Base-by-base conservation (phyloP, 331 rosid genomes). In the Prunus yedoensis region DNA sequence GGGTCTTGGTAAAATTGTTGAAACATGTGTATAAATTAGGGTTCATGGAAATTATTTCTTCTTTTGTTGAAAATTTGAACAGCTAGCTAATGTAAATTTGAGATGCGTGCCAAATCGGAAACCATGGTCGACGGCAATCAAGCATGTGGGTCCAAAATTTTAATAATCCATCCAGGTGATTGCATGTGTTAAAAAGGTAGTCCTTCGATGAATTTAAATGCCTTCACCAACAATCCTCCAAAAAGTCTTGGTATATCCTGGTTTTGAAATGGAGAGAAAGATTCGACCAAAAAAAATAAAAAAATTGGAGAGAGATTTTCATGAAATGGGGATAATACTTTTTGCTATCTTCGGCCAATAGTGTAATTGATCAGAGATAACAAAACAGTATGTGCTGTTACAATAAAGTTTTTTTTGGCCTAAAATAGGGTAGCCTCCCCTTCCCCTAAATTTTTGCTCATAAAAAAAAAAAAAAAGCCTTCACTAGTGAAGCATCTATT, bases 91-190 rank as follows among this genome's bases (percentile, higher is more conserved):
- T 67, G 79, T 56, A 21, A 65, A 61, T 77, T 38, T 14, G 64
- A 56, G 57, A 72, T 46, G 68, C 21, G 78, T 49, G 75, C 46
- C 73, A 67, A 74, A 25, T 61, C 51, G 66, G 28, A 28, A 71
- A 49, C 45, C 76, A 70, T 59, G 80, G 74, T 74, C 54, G 35
- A 32, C 35, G 32, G 60, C 78, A 63, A 58, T 28, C 25, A 49
- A 38, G 77, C 81, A 81, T 21, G 68, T 52, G 90, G 85, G 71
- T 81, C 81, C 75, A 68, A 75, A 10, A 38, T 64, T 67, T 45
- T 25, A 15, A 11, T 41, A 45, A 63, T 16, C 3, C 21, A 38
- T 64, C 43, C 71, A 69, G 51, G 68, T 27, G 76, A 41, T 35
- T 70, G 47, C 84, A 75, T 79, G 70, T 32, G 35, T 32, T 4